Conservation (phyloP, 192 early-diverging fungal genomes). For the Dimargaris cristalligena region DNA sequence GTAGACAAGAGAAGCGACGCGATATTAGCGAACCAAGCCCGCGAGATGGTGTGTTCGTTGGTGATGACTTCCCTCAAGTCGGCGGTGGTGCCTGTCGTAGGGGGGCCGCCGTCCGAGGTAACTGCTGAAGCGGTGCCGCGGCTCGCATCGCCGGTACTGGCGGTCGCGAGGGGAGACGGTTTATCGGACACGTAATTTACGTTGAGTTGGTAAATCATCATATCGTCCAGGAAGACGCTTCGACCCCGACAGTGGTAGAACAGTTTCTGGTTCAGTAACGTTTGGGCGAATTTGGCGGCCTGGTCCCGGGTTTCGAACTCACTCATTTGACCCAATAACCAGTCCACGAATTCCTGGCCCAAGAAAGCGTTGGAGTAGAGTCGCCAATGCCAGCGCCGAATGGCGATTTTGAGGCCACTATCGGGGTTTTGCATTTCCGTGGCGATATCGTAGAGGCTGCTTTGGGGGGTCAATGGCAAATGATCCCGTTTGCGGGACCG, state of each 20-base stretch:
- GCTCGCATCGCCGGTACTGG: no score
- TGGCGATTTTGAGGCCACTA: constrained; percentile 46
- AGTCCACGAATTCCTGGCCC: constrained; percentile 76
- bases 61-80: no score
- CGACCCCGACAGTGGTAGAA: constrained; percentile 39
- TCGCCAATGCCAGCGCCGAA: constrained; percentile 73
- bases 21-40: neutral
- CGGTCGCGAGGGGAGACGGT: no score
- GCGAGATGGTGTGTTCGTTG: neutral
- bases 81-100: no score
- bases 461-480: constrained; percentile 26
- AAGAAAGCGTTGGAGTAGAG: constrained; percentile 55
- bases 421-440: constrained; percentile 49
- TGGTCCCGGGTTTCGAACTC: constrained; percentile 57
- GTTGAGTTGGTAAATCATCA: constrained; percentile 72
- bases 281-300: constrained; percentile 64
- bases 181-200: no score
- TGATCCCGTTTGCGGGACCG: no score
- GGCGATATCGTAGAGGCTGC: constrained; percentile 35
- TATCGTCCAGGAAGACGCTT: constrained; percentile 73
- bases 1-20: neutral
- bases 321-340: constrained; percentile 59
- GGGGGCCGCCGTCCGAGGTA: no score
- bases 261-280: constrained; percentile 54
- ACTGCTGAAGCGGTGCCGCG: no score